phyloP scores from a whole-genome alignment of 805 yeast species.

The Saturnispora galanensis region DNA sequence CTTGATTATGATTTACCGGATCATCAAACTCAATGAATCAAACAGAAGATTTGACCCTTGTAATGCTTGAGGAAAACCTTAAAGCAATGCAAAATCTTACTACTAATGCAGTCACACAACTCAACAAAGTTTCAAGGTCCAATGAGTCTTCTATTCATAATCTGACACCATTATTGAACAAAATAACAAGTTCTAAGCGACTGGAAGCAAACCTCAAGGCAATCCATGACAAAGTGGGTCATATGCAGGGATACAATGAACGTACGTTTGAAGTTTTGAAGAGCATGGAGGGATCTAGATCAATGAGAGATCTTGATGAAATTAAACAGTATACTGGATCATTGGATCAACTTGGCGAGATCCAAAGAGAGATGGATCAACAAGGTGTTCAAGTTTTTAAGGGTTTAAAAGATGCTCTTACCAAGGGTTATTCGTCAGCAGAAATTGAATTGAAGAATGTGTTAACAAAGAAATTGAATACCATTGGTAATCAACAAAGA shows the following conservation, averaged over 20 bases:
- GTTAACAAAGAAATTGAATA: slow-evolving; percentile 34
- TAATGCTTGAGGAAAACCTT: slow-evolving; percentile 69
- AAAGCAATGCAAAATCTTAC: slow-evolving; percentile 49
- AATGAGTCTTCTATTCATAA: slow-evolving; percentile 46
- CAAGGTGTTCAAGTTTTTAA: slow-evolving; percentile 40
- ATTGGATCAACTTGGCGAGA: slow-evolving; percentile 28
- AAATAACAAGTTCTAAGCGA: neutral
- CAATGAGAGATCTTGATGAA: slow-evolving; percentile 25
- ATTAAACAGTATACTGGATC: slow-evolving; percentile 33
- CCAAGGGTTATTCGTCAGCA: slow-evolving; percentile 44
- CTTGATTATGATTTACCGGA: too few relatives aligned
- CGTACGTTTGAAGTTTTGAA: slow-evolving; percentile 1
- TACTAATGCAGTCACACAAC: slow-evolving; percentile 42
- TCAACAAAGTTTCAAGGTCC: slow-evolving; percentile 41
- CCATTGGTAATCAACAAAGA: slow-evolving; percentile 17
- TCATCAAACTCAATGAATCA: neutral
- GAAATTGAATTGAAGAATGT: slow-evolving; percentile 44
- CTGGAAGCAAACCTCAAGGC: slow-evolving; percentile 24
- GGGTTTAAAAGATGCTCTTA: slow-evolving; percentile 56
- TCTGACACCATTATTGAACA: slow-evolving; percentile 17
- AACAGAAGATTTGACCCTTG: slow-evolving; percentile 71
- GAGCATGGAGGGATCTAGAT: slow-evolving; percentile 22
- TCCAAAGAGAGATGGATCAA: slow-evolving; percentile 12
- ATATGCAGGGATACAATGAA: slow-evolving; percentile 24
- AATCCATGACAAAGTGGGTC: slow-evolving; percentile 31